Conservation (phyloP, 2,329 filamentous ascomycete species). For the Trichoderma arundinaceum region DNA sequence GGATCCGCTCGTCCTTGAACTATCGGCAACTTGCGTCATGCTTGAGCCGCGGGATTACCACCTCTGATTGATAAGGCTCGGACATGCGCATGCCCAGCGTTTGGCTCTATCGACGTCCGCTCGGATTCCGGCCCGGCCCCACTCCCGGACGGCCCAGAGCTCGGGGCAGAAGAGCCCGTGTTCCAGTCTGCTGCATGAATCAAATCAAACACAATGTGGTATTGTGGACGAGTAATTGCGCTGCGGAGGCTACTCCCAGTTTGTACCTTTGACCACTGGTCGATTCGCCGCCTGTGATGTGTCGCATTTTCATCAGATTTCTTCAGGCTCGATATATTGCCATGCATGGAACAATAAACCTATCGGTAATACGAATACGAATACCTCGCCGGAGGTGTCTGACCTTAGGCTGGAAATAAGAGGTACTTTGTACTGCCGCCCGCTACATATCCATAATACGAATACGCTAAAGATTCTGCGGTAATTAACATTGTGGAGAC, state of each 20-base stretch:
- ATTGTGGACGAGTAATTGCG: not conserved
- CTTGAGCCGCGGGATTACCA: not conserved
- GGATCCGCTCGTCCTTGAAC: not conserved
- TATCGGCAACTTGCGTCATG: not conserved
- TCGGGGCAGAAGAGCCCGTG: constrained; percentile 7
- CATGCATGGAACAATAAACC: constrained; percentile 3
- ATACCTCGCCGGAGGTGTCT: not conserved
- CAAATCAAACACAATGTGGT: not conserved
- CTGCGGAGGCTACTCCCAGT: not conserved
- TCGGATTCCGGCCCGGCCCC: constrained; percentile 25
- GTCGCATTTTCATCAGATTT: not conserved
- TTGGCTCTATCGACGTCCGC: not conserved
- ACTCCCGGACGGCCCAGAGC: constrained; percentile 15
- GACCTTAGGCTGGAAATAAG: too few species aligned
- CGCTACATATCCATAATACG: too few species aligned
- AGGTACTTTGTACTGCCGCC: too few species aligned
- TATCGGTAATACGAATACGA: constrained; percentile 1
- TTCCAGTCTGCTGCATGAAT: not conserved
- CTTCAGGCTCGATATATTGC: not conserved
- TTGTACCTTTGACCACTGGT: not conserved
- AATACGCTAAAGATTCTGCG: too few species aligned
- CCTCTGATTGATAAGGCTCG: not conserved
- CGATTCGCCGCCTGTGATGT: not conserved
- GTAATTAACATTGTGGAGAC: too few species aligned
- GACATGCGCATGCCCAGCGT: not conserved